These are phyloP conservation scores for Rhodotorula babjevae DNA, from an alignment of 768 basidiomycete species.

Conservation along the genomic window DNA sequence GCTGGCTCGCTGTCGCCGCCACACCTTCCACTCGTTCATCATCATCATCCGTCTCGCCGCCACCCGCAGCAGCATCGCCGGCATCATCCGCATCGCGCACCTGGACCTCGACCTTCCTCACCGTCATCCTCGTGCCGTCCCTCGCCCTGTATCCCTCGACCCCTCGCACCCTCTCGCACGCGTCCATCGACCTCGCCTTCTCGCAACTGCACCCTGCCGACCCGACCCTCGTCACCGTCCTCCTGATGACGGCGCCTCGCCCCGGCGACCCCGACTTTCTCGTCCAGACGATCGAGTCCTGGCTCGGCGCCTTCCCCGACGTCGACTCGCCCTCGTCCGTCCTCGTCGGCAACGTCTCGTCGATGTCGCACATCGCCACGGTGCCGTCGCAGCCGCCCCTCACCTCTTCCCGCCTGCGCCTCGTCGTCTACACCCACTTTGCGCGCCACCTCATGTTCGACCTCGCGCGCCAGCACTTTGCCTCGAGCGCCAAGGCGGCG, in stretches of 20 bases:
- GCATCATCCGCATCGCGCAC: neutral
- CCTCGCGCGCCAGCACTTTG: constrained; percentile 5
- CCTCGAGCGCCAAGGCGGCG: neutral
- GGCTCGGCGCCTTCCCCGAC: constrained; percentile 27
- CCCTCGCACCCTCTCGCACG: too few species aligned
- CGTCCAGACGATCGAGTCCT: constrained; percentile 12
- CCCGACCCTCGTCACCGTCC: constrained; percentile 22
- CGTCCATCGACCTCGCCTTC: neutral
- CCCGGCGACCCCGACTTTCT: constrained; percentile 29
- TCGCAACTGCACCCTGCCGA: neutral
- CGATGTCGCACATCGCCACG: neutral
- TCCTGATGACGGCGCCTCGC: constrained; percentile 29
- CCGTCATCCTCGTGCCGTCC: neutral
- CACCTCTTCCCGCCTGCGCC: constrained; percentile 5
- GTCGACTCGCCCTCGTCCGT: neutral
- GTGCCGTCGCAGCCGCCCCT: neutral
- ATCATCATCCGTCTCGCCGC: too few species aligned
- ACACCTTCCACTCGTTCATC: neutral
- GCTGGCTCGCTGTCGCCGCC: neutral
- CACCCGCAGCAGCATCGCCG: too few species aligned
- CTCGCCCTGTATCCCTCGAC: neutral
- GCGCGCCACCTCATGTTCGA: constrained; percentile 14
- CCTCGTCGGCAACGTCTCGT: neutral
- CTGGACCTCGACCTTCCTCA: neutral
- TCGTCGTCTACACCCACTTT: constrained; percentile 32